A percentile compares a stretch with the other conserved stretches of the same genome.
Conservation (phyloP, 2,329 filamentous ascomycete genomes). For the Diaporthe longicolla region DNA sequence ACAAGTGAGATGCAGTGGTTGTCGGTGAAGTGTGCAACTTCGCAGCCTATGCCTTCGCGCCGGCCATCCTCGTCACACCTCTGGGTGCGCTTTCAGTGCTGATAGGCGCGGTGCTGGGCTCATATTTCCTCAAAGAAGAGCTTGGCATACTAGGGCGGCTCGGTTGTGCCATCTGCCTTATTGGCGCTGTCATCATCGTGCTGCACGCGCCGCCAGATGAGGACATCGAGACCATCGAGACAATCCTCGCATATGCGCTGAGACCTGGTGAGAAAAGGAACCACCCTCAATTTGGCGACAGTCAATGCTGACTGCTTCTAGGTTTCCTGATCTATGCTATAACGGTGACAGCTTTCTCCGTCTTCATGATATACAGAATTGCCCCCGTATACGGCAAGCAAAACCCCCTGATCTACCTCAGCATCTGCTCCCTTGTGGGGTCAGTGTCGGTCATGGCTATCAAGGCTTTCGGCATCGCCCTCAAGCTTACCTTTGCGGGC, state of each 20-base stretch:
- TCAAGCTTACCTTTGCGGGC: conserved; percentile 93
- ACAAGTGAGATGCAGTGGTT: conserved; percentile 73
- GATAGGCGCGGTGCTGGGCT: conserved; percentile 93
- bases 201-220: conserved; percentile 96
- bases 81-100: conserved; percentile 93
- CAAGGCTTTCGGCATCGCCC: conserved; percentile 97
- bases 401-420: conserved; percentile 96
- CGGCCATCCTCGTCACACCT: conserved; percentile 97
- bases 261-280: conserved; percentile 78
- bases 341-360: conserved; percentile 84
- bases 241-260: conserved; percentile 91
- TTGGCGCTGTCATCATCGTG: conserved; percentile 97
- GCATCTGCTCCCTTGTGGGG: conserved; percentile 97
- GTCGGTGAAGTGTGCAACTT: conserved; percentile 97
- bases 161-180: conserved; percentile 94
- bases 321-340: conserved; percentile 92
- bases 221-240: conserved; percentile 90
- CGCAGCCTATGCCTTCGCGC: conserved; percentile 96
- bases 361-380: conserved; percentile 96
- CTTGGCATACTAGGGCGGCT: conserved; percentile 93
- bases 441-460: conserved; percentile 99
- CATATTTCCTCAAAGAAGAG: conserved; percentile 93
- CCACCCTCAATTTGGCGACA: background rate
- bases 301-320: conserved; percentile 55
- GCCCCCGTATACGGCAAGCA: conserved; percentile 92